These are phyloP conservation scores for Colletotrichum melonis DNA, from an alignment of 2,329 filamentous ascomycete species.

Conservation along the genomic window DNA sequence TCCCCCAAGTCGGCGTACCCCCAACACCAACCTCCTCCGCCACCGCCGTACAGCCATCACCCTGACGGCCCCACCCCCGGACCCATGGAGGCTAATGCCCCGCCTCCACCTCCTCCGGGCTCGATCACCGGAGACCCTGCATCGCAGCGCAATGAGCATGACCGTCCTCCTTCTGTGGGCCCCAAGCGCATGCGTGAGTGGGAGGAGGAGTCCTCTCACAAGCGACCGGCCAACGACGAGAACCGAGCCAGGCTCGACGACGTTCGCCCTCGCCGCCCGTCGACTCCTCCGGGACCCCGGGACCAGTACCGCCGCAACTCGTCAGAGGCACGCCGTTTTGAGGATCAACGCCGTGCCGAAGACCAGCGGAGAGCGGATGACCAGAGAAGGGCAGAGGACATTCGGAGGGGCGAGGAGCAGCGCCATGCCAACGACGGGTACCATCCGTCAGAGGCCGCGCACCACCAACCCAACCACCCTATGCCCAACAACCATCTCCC, in stretches of 20 bases:
- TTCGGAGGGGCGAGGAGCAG: conserved; percentile 67
- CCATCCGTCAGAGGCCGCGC: conserved; percentile 91
- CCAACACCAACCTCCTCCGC: conserved; percentile 71
- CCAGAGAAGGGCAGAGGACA: conserved; percentile 69
- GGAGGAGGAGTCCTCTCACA: conserved; percentile 83
- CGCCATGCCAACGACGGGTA: conserved; percentile 83
- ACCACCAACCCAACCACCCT: conserved; percentile 77
- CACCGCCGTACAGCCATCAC: conserved; percentile 74
- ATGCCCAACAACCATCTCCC: conserved; percentile 67
- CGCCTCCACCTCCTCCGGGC: conserved; percentile 68
- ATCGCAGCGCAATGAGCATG: conserved; percentile 68
- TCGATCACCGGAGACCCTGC: conserved; percentile 73
- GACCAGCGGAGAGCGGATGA: conserved; percentile 62
- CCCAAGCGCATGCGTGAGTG: conserved; percentile 92
- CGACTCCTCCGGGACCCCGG: conserved; percentile 71
- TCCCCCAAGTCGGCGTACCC: conserved; percentile 91
- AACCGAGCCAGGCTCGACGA: conserved; percentile 88
- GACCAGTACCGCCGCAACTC: conserved; percentile 82
- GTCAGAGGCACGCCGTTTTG: conserved; percentile 75
- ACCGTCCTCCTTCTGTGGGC: conserved; percentile 82
- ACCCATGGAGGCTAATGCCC: conserved; percentile 76
- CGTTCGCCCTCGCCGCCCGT: conserved; percentile 80
- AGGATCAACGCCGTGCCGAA: conserved; percentile 72
- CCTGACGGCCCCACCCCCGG: conserved; percentile 67
- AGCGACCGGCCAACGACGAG: conserved; percentile 92